A percentile compares a stretch with the other conserved stretches of the same genome.
Conservation (phyloP, 2,329 filamentous ascomycete species). For the Mariannaea sp. region DNA sequence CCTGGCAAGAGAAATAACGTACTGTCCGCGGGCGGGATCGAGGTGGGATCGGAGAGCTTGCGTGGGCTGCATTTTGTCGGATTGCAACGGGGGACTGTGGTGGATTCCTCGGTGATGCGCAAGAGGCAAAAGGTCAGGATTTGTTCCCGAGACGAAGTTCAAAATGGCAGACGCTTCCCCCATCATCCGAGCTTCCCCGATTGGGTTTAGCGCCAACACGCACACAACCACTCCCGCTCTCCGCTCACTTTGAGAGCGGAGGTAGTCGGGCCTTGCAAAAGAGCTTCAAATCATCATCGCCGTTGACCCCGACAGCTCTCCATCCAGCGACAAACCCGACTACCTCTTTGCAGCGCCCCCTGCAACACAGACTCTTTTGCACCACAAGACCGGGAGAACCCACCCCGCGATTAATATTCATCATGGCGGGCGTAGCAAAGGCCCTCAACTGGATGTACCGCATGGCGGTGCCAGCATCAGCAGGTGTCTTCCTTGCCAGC, state of each 20-base stretch:
- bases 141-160: conserved; percentile 32
- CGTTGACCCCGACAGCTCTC: conserved; percentile 36
- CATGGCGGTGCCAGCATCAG: conserved; percentile 73
- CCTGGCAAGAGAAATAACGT: conserved; percentile 36
- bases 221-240: background rate
- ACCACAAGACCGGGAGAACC: background rate
- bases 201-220: conserved; percentile 38
- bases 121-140: conserved; percentile 39
- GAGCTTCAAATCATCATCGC: conserved; percentile 38
- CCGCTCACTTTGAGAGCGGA: conserved; percentile 31
- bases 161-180: conserved; percentile 35
- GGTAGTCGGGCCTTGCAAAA: conserved; percentile 29
- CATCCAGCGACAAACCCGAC: conserved; percentile 24
- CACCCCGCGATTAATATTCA: conserved; percentile 31
- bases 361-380: conserved; percentile 8
- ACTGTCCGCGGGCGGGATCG: conserved; percentile 46
- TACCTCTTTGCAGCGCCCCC: conserved; percentile 2
- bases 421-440: conserved; percentile 61
- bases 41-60: conserved; percentile 43
- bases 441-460: conserved; percentile 66
- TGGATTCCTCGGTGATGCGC: conserved; percentile 35
- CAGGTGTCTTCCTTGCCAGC: conserved; percentile 70
- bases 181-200: conserved; percentile 44
- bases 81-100: conserved; percentile 30
- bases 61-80: conserved; percentile 49